Evolutionary conservation across 495 filamentous ascomycete species (phyloP).

Genomic region (Aspergillus panamensis): DNA sequence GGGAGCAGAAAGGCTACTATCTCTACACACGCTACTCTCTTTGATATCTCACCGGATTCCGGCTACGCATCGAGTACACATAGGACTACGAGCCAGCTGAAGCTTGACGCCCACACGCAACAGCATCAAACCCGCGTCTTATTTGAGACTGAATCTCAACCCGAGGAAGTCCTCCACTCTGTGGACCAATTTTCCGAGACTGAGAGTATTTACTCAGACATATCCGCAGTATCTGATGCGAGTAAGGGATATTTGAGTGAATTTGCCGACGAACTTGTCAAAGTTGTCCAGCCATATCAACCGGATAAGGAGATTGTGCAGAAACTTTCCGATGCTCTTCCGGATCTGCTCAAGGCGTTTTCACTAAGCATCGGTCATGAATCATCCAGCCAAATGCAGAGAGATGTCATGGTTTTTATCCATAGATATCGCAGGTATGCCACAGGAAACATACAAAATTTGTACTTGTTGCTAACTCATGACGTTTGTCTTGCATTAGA

Average conservation of each 20-base stretch:
- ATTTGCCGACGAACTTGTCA: not conserved
- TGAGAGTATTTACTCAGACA: not conserved
- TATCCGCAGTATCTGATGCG: not conserved
- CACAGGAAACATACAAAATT: not conserved
- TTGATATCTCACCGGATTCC: not conserved
- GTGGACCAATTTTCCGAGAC: not conserved
- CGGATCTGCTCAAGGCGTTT: conserved; percentile 13
- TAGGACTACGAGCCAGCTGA: not conserved
- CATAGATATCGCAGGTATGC: conserved; percentile 15
- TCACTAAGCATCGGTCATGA: conserved; percentile 7
- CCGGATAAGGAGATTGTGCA: not conserved
- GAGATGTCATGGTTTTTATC: conserved; percentile 19
- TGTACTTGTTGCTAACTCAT: not conserved
- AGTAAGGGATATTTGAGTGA: not conserved
- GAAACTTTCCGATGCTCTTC: conserved; percentile 3
- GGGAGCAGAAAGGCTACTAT: too few relatives aligned
- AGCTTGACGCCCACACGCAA: not conserved
- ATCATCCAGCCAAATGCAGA: conserved; percentile 6
- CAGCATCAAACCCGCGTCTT: too few relatives aligned
- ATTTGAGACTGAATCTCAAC: too few relatives aligned
- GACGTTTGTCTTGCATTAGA: not conserved
- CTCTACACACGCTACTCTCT: too few relatives aligned
- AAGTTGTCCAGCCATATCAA: not conserved
- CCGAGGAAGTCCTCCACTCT: too few relatives aligned
- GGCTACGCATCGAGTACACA: not conserved